These are phyloP conservation scores for Colletotrichum aenigma DNA, from an alignment of 2,329 filamentous ascomycete genomes.

Conservation along the genomic window DNA sequence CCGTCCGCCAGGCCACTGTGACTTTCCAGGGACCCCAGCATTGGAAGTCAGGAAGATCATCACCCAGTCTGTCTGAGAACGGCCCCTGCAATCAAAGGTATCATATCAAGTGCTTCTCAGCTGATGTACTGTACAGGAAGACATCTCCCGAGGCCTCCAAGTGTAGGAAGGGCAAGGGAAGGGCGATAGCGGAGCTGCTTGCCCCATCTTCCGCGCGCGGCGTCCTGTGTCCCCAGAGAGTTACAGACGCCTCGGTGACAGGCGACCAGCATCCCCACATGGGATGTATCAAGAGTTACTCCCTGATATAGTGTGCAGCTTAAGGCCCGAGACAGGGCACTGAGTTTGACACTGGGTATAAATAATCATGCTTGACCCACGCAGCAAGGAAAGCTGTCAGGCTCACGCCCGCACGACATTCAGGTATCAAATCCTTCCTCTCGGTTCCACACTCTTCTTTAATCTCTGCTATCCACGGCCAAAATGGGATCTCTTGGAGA, in stretches of 20 bases:
- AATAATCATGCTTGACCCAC: neutral
- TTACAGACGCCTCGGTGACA: no score
- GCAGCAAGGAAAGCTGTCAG: neutral
- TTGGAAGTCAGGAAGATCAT: neutral
- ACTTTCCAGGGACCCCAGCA: neutral
- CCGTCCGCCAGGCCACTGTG: neutral
- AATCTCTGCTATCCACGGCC: neutral
- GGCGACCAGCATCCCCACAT: no score
- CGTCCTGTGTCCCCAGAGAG: no score
- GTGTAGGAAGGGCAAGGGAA: no score
- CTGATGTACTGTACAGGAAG: no score
- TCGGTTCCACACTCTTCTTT: neutral
- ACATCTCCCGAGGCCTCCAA: no score
- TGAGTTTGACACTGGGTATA: neutral
- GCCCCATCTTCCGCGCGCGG: no score
- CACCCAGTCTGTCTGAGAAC: neutral
- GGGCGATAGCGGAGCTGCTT: no score
- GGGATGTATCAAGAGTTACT: neutral
- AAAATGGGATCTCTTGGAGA: neutral
- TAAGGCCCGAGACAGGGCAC: neutral
- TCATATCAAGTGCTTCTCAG: no score
- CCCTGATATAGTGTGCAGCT: neutral
- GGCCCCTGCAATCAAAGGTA: neutral
- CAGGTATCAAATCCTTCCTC: neutral
- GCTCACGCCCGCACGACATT: neutral